A percentile compares a stretch with the other conserved stretches of the same genome.
Evolutionary conservation across 2,329 filamentous ascomycete genomes (phyloP).

Genomic region (Fusarium sp.): DNA sequence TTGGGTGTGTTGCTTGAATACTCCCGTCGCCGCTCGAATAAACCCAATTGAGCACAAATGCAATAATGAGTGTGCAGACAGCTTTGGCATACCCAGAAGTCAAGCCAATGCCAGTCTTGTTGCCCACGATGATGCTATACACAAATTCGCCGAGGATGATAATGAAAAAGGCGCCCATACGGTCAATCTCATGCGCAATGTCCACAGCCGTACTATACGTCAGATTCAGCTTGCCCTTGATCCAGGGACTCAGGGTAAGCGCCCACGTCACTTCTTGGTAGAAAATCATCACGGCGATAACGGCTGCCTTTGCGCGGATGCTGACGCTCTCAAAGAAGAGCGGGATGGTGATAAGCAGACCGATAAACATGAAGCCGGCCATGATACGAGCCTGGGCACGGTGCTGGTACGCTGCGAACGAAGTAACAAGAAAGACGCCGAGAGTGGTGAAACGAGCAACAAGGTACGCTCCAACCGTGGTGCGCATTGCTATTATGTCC

Average conservation of each 20-base stretch:
- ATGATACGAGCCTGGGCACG: conserved; percentile 62
- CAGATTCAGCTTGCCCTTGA: conserved; percentile 59
- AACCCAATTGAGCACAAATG: conserved; percentile 66
- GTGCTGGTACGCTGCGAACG: conserved; percentile 64
- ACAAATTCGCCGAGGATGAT: conserved; percentile 67
- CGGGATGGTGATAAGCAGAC: conserved; percentile 59
- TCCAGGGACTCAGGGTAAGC: conserved; percentile 60
- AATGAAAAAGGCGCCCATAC: conserved; percentile 66
- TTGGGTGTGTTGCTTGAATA: conserved; percentile 59
- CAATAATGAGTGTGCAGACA: conserved; percentile 64
- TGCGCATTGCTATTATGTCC: conserved; percentile 61
- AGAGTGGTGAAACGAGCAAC: conserved; percentile 60
- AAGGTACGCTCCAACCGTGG: conserved; percentile 63
- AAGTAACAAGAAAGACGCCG: conserved; percentile 59
- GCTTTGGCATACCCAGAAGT: conserved; percentile 61
- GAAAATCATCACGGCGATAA: conserved; percentile 59
- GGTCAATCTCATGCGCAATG: conserved; percentile 65
- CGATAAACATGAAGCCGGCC: conserved; percentile 59
- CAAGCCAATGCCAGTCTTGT: conserved; percentile 61
- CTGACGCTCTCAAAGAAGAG: conserved; percentile 60
- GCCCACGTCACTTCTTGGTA: conserved; percentile 61
- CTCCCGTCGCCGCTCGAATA: conserved; percentile 65
- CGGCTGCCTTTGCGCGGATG: conserved; percentile 58
- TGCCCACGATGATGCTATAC: conserved; percentile 63
- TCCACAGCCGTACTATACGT: conserved; percentile 65